Conservation (phyloP, 1,284 basidiomycete genomes). For the Trichosporon sp. region DNA sequence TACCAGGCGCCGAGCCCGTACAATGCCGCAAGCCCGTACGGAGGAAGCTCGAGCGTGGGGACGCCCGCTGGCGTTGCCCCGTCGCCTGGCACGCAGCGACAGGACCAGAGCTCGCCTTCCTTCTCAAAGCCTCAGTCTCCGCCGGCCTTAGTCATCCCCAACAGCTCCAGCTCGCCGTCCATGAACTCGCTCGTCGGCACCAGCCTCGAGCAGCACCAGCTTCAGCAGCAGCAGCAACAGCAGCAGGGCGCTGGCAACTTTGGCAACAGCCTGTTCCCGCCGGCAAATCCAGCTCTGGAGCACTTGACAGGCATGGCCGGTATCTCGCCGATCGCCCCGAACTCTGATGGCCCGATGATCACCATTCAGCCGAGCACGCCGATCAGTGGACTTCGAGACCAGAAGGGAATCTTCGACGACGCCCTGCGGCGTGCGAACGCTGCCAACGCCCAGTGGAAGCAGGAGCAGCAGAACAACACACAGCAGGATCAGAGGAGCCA, state of each 20-base stretch:
- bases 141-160: slow-evolving; percentile 45
- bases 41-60: not conserved
- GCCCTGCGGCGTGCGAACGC: slow-evolving; percentile 33
- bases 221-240: not conserved
- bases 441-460: slow-evolving; percentile 9
- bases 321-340: slow-evolving; percentile 43
- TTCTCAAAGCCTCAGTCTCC: slow-evolving; percentile 46
- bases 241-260: slow-evolving; percentile 11
- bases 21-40: not conserved
- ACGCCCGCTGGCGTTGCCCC: slow-evolving; percentile 20
- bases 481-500: slow-evolving; percentile 24
- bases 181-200: slow-evolving; percentile 20
- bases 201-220: slow-evolving; percentile 2
- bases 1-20: not conserved
- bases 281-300: slow-evolving; percentile 38
- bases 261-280: slow-evolving; percentile 31
- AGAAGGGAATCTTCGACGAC: slow-evolving; percentile 42
- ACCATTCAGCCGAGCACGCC: slow-evolving; percentile 49
- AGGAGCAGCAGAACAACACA: slow-evolving; percentile 20
- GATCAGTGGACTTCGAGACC: slow-evolving; percentile 44
- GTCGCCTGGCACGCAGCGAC: slow-evolving; percentile 18
- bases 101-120: slow-evolving; percentile 28
- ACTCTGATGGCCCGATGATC: slow-evolving; percentile 47
- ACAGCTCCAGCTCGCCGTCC: slow-evolving; percentile 30
- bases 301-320: slow-evolving; percentile 44